Base-by-base conservation (phyloP, 257 asterid genomes). In the Plectranthus barbatus region DNA sequence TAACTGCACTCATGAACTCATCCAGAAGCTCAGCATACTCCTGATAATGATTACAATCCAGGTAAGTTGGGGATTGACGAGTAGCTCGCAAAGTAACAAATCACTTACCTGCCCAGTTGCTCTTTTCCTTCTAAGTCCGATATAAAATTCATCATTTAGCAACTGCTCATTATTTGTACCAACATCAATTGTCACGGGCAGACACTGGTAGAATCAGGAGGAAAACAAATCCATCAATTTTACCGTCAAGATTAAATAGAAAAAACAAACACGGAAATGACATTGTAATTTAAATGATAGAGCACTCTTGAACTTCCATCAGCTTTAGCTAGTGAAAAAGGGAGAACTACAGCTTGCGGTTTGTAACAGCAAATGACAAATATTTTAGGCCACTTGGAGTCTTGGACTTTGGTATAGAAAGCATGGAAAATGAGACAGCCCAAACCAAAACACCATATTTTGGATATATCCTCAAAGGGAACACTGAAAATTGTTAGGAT, bases 151-250 rank as follows among this genome's bases (percentile, higher is more conserved):
- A 65, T 86, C 86, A 1, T 80, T 79, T 61, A 86, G 63, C 76
- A 86, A 65, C 67, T 82, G 71, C 84, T 80, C 86, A n/a, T 86
- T 86, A 76, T 86, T 86, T 31, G 95, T 84, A 42, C 95, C 95
- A 45, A 84, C 95, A 59, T 86, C 95, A 75, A 86, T 86, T 57
- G 95, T 86, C 64, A 86, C 78, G n/a, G 95, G 95, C 81, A 86
- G 72, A 71, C 95, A 86, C 95, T 86, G 85, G 39, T 33, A 56
- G 10, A 37, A 52, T 29, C 13, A 41, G 58, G 66, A 23, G 34
- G 17, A 59, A 26, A 36, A 57, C n/a, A 39, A 48, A 51, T 48
- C 14, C 18, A 26, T 42, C 51, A 56, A 56, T 37, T 60, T 31
- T 44, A 51, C 63, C 23, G 20, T 68, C 40, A 42, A 19, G 18